Evolutionary conservation across 2,329 filamentous ascomycete genomes (phyloP), one percentile per base, ranked within the genome.

Genomic region (Aspergillus flavus): DNA sequence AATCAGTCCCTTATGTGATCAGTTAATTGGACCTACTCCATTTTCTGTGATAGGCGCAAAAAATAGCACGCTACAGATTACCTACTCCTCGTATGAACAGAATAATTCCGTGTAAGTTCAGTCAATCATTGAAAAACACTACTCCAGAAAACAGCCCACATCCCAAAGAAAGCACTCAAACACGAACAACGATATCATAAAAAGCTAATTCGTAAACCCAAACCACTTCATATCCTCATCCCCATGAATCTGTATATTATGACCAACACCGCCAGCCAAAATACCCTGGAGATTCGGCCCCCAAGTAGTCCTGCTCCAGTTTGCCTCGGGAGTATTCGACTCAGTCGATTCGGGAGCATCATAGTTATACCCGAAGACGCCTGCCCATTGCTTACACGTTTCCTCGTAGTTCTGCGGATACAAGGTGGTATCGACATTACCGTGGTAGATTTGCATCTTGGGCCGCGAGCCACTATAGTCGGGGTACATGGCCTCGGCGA

Each of bases 381-480:
- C 81, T 0, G 82, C 80, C 84, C 84, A 86, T 75, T 86, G 79
- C 78, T 86, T 86, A 70, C 85, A 82, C 58, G 82, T 82, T 77
- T 88, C 86, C 45, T 85, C 73, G 69, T 86, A 86, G 74, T 87
- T 87, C 68, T 81, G 79, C 19, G 82, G 82, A 57, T 78, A 76
- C 11, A 88, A 77, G 0, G 81, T 85, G 12, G 73, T 73, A 70
- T 88, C 86, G 3, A 72, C 73, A 43, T 80, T 82, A 46, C 86
- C 86, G 70, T 88, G 86, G 77, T 83, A 87, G 70, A 87, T 81
- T 71, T 86, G 83, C 81, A 88, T 84, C 60, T 79, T 81, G 2
- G 86, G 85, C 2, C 84, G 78, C 0, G 78, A 61, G 3, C 85
- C 84, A 19, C 74, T 76, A 69, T 86, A 72, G 2, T 67, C 70